Percentiles rank a stretch among this genome's conserved stretches.
These are phyloP conservation scores for Schwanniomyces yamadae DNA, from an alignment of 805 yeast genomes.

Conservation along the genomic window DNA sequence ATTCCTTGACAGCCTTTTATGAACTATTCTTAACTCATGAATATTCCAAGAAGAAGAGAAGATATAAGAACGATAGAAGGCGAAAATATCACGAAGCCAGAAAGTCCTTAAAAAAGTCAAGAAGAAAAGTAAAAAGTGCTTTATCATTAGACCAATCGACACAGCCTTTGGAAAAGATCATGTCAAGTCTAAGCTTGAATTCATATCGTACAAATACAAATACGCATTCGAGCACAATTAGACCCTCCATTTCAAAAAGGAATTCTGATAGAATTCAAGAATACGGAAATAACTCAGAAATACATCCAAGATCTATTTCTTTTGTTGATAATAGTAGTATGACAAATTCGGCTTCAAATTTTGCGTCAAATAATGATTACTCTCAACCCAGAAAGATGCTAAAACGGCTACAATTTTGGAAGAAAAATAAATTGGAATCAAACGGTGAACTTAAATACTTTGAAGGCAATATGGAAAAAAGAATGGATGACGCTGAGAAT, in stretches of 20 bases:
- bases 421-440: conserved; percentile 15
- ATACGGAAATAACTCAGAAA: neutral
- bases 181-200: conserved; percentile 34
- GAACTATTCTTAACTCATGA: conserved; percentile 60
- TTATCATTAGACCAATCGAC: conserved; percentile 32
- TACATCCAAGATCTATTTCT: neutral
- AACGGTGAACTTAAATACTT: conserved; percentile 3
- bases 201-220: conserved; percentile 18
- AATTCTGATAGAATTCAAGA: too few relatives aligned
- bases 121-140: conserved; percentile 35
- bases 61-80: conserved; percentile 29
- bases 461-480: conserved; percentile 2
- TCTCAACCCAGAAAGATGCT: conserved; percentile 25
- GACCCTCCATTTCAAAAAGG: conserved; percentile 1
- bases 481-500: neutral
- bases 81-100: conserved; percentile 33
- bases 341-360: conserved; percentile 6
- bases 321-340: neutral
- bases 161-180: conserved; percentile 40
- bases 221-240: conserved; percentile 2
- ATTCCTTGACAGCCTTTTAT: conserved; percentile 74
- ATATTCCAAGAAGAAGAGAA: conserved; percentile 31
- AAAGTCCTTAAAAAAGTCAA: conserved; percentile 28
- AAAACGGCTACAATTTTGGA: conserved; percentile 41
- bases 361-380: conserved; percentile 9